Percentiles rank a stretch among this genome's conserved stretches.
Evolutionary conservation across 352 stramenopile species (phyloP).

Genomic region (Globisporangium megalacanthum): DNA sequence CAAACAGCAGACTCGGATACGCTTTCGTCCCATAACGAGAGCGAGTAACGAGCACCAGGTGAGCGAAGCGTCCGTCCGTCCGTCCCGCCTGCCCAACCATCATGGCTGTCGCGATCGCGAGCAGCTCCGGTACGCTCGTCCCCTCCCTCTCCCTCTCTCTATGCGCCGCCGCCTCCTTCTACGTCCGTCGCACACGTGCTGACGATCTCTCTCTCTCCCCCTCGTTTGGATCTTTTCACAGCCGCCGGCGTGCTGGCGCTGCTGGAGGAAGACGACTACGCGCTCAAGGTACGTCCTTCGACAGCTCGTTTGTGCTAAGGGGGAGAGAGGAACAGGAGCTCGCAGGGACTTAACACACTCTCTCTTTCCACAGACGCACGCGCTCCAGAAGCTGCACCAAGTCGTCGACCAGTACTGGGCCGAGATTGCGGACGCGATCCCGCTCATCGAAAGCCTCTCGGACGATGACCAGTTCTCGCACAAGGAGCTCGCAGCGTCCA

Average conservation of each 20-base stretch:
- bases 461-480: slow-evolving; percentile 91
- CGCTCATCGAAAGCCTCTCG: slow-evolving; percentile 91
- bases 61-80: no score
- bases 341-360: no score
- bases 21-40: slow-evolving; percentile 1
- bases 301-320: background rate
- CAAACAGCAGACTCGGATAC: slow-evolving; percentile 1
- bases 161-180: background rate
- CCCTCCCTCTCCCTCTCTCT: background rate
- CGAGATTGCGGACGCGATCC: slow-evolving; percentile 90
- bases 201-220: background rate
- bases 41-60: background rate
- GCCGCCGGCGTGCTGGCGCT: slow-evolving; percentile 86
- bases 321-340: no score
- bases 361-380: slow-evolving; percentile 51
- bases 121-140: slow-evolving; percentile 8
- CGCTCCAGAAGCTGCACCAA: slow-evolving; percentile 88
- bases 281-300: slow-evolving; percentile 58
- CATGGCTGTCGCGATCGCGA: slow-evolving; percentile 11
- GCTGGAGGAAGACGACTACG: slow-evolving; percentile 89
- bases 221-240: slow-evolving; percentile 22
- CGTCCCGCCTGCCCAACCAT: background rate
- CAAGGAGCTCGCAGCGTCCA: slow-evolving; percentile 86
- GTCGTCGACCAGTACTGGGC: slow-evolving; percentile 94
- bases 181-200: background rate